These are phyloP conservation scores for Breynia disticha DNA, from an alignment of 441 rosid species.

Conservation along the genomic window DNA sequence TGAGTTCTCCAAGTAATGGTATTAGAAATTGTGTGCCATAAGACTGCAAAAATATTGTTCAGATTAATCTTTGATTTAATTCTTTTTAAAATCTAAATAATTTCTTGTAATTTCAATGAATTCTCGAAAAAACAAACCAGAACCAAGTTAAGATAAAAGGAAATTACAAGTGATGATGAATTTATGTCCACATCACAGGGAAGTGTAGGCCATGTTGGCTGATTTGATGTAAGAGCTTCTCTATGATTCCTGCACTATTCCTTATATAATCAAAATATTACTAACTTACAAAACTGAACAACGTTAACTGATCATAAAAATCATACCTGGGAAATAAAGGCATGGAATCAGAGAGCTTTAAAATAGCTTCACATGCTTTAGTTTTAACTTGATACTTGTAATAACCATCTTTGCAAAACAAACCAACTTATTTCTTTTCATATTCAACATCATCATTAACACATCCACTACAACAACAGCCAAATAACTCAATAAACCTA, in stretches of 20 bases:
- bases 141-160: background rate
- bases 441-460: constrained; percentile 2
- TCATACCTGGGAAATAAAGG: constrained; percentile 70
- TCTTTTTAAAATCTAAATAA: too few species aligned
- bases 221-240: constrained; percentile 52
- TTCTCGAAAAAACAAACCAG: background rate
- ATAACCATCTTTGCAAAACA: constrained; percentile 50
- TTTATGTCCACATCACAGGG: constrained; percentile 20
- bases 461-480: constrained; percentile 63
- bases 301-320: background rate
- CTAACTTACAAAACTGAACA: too few species aligned
- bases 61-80: too few species aligned
- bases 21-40: constrained; percentile 56
- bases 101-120: too few species aligned
- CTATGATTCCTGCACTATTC: constrained; percentile 55
- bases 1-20: constrained; percentile 58
- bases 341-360: constrained; percentile 41
- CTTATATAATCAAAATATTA: too few species aligned
- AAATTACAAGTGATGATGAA: constrained; percentile 34
- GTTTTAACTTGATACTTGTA: constrained; percentile 36
- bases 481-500: constrained; percentile 81
- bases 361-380: constrained; percentile 62
- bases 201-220: constrained; percentile 44
- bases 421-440: constrained; percentile 12
- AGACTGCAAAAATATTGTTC: constrained; percentile 20